Evolutionary conservation across 108 stramenopile genomes (phyloP), one percentile per base, ranked within the genome.

Genomic region (Skeletonema costatum): DNA sequence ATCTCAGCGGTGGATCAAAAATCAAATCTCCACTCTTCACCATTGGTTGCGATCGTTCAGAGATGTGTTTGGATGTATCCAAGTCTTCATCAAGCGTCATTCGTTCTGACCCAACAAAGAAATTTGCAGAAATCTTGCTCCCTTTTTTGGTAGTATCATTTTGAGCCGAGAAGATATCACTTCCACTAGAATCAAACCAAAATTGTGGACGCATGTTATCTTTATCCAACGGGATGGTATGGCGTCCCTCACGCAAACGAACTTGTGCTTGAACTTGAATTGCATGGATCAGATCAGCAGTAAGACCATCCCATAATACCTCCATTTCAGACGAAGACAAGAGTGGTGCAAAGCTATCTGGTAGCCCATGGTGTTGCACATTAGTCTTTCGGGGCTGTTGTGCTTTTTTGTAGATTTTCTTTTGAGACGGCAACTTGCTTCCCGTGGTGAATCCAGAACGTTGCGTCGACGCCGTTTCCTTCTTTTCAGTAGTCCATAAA

Each of bases 331-430:
- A 90, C 5, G 92, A 93, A 6, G 90, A 92, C 12, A 96, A 79
- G 7, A 96, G 81, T 0, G 95, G 95, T 33, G 95, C 95, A 85
- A 96, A 96, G 46, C 89, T 90, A 75, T 94, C 92, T 25, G 95
- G 93, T 10, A 93, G 82, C 70, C 90, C 91, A 30, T 65, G 17
- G 38, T 32, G 29, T 32, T 82, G 64, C 32, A 71, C 58, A 39
- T 58, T 68, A 16, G 60, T 42, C 32, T 63, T 78, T 48, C 35
- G 73, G 12, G 36, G 64, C 3, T 48, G 71, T 50, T 66, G 70
- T 71, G 53, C 21, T 25, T 56, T 56, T 56, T 25, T 62, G 74
- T 60, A 66, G 13, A 64, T 35, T 63, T n/a, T 63, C 62, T 36
- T 63, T 63, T 36, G 62, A 63, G 62, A 9, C 30, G 30, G 62